These are phyloP conservation scores for Arthroderma sp. DNA, from an alignment of 2,329 filamentous ascomycete species.

Conservation along the genomic window DNA sequence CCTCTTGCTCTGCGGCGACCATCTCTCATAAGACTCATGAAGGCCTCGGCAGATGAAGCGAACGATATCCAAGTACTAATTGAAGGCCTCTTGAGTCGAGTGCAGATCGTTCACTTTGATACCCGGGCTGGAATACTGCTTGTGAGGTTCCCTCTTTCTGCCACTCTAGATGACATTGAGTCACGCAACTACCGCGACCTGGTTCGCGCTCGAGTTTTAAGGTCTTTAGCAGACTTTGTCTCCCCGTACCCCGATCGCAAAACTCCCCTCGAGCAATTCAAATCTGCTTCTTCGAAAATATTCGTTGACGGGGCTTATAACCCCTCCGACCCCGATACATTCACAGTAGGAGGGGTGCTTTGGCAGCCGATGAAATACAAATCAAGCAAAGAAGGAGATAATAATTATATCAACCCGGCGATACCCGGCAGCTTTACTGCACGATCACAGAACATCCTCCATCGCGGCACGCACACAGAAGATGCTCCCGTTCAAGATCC, in stretches of 20 bases:
- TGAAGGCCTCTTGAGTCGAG: conserved; percentile 36
- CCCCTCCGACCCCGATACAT: conserved; percentile 21
- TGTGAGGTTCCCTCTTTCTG: conserved; percentile 16
- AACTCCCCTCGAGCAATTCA: neutral
- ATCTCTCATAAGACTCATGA: conserved; percentile 49
- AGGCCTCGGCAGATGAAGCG: conserved; percentile 36
- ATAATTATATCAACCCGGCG: too few relatives aligned
- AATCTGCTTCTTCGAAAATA: neutral
- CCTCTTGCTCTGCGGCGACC: conserved; percentile 57
- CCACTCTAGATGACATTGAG: too few relatives aligned
- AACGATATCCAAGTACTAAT: conserved; percentile 40
- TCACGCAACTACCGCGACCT: too few relatives aligned
- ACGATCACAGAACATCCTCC: too few relatives aligned
- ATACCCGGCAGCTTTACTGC: too few relatives aligned
- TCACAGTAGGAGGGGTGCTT: conserved; percentile 37
- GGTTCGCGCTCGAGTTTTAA: neutral
- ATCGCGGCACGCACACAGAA: too few relatives aligned
- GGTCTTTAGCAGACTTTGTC: conserved; percentile 1
- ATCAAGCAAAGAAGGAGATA: neutral
- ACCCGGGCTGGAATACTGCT: conserved; percentile 23
- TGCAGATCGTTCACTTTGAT: conserved; percentile 20
- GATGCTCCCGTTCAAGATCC: too few relatives aligned
- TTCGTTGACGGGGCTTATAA: neutral
- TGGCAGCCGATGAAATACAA: conserved; percentile 25
- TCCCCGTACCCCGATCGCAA: conserved; percentile 1